Conservation (phyloP, 176 grass and related monocot species). For the Otatea glauca region DNA sequence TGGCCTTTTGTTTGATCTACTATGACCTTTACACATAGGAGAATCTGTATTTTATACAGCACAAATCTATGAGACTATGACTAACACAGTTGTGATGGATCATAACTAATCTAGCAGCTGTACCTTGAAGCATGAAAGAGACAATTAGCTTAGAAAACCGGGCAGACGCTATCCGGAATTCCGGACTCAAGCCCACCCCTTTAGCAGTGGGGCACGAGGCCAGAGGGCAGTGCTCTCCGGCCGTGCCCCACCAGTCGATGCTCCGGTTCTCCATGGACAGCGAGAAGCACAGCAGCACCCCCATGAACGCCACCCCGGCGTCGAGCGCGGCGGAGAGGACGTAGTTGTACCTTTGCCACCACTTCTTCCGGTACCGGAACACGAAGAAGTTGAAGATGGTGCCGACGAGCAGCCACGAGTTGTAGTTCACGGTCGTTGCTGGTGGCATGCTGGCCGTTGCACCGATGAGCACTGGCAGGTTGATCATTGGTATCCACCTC, state of each 20-base stretch:
- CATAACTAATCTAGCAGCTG: slow-evolving; percentile 12
- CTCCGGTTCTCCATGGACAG: slow-evolving; percentile 59
- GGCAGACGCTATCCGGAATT: slow-evolving; percentile 43
- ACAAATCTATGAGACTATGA: background rate
- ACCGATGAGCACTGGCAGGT: slow-evolving; percentile 82
- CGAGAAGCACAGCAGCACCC: slow-evolving; percentile 67
- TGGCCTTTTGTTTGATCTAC: background rate
- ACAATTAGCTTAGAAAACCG: slow-evolving; percentile 50
- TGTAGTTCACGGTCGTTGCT: slow-evolving; percentile 75
- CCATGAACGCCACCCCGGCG: slow-evolving; percentile 83
- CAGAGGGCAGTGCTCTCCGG: slow-evolving; percentile 69
- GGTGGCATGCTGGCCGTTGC: slow-evolving; percentile 71
- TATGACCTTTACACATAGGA: slow-evolving; percentile 32
- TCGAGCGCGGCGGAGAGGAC: slow-evolving; percentile 75
- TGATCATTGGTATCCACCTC: slow-evolving; percentile 72
- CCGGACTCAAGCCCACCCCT: slow-evolving; percentile 50
- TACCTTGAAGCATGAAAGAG: background rate
- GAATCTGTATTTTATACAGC: background rate
- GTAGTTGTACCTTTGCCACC: slow-evolving; percentile 93
- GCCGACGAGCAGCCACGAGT: slow-evolving; percentile 62
- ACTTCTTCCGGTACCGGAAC: slow-evolving; percentile 72
- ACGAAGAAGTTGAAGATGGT: slow-evolving; percentile 86
- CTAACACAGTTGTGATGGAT: slow-evolving; percentile 4
- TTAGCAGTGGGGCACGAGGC: slow-evolving; percentile 64
- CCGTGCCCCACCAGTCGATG: slow-evolving; percentile 68